Base-by-base conservation (phyloP, 257 asterid species). In the Solanum pennellii region DNA sequence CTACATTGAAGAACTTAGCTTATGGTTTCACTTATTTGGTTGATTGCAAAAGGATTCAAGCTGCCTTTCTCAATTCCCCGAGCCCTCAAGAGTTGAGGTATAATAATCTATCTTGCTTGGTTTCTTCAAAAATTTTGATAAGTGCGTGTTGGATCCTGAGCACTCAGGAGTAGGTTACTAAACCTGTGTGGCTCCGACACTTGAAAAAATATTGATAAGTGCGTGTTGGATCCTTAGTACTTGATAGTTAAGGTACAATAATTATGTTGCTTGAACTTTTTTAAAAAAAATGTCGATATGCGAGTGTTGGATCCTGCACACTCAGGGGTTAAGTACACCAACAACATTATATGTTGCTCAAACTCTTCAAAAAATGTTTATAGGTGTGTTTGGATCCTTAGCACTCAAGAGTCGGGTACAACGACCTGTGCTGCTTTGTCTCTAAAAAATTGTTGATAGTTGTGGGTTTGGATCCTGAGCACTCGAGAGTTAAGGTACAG, bases 1-100 rank as follows among this genome's bases (percentile, higher is more conserved):
- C 98, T 83, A 91, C 95, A 52, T 82, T 95, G 88, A 95, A 88
- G 91, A 95, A 95, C 92, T 91, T 94, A 95, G 96, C 98, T 23
- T 93, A 89, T 88, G 98, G 98, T 27, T 95, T 95, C 86, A 91
- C 96, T 16, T 95, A 94, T 87, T 89, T 95, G 88, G 92, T 95
- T 21, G 98, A 94, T 56, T 89, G 92, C 88, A 52, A 83, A 56
- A 90, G 88, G 59, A 92, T 95, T 77, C 62, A 86, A 52, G 80
- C 87, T 18, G 91, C 97, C 29, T 93, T 93, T 92, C 74, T 86
- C 91, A 21, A 91, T 3, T 80, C 31, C 85, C 68, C 49, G 68
- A 80, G 18, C 25, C 9, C 42, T 79, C 29, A 47, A 23, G 1
- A 37, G 49, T 37, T 11, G 7, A 74, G 82, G 49, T 37, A 74